Conservation (phyloP, 164 flowering plant genomes). For the Berberis thunbergii region DNA sequence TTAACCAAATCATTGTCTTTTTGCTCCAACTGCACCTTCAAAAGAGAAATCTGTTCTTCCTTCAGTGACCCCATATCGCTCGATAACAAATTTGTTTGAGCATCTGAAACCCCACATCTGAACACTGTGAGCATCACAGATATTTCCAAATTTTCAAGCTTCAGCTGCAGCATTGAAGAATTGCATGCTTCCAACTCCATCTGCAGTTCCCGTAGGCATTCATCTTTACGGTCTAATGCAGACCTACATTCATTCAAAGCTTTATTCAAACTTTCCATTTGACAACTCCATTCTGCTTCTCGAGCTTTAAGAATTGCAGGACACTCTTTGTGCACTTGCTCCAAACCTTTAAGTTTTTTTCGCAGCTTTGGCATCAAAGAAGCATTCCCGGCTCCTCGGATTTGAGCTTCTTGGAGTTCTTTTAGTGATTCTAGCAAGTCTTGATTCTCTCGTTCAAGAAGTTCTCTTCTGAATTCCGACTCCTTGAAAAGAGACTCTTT, state of each 20-base stretch:
- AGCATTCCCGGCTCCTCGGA: slow-evolving; percentile 28
- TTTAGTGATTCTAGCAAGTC: slow-evolving; percentile 39
- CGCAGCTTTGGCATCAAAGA: slow-evolving; percentile 31
- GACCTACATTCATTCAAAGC: slow-evolving; percentile 22
- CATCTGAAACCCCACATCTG: slow-evolving; percentile 22
- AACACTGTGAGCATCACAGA: slow-evolving; percentile 18
- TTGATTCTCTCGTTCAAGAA: slow-evolving; percentile 43
- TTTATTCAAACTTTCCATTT: slow-evolving; percentile 18
- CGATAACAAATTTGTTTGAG: slow-evolving; percentile 10
- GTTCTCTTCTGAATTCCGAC: slow-evolving; percentile 27
- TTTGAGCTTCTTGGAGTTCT: slow-evolving; percentile 49
- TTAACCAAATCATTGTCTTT: no score
- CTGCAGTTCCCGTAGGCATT: slow-evolving; percentile 23
- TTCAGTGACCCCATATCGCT: slow-evolving; percentile 6
- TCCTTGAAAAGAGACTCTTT: slow-evolving; percentile 39
- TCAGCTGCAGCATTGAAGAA: slow-evolving; percentile 12
- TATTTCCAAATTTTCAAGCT: slow-evolving; percentile 24
- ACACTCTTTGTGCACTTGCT: slow-evolving; percentile 42
- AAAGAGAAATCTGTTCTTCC: neutral
- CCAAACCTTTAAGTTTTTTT: slow-evolving; percentile 39
- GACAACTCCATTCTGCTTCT: slow-evolving; percentile 38
- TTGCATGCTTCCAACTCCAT: slow-evolving; percentile 25
- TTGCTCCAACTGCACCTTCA: no score
- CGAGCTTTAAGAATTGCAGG: slow-evolving; percentile 26
- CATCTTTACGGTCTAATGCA: slow-evolving; percentile 18